Percentiles rank a stretch among this genome's conserved stretches.
Conservation (phyloP, 306 rosid species). For the Trifolium pratense region DNA sequence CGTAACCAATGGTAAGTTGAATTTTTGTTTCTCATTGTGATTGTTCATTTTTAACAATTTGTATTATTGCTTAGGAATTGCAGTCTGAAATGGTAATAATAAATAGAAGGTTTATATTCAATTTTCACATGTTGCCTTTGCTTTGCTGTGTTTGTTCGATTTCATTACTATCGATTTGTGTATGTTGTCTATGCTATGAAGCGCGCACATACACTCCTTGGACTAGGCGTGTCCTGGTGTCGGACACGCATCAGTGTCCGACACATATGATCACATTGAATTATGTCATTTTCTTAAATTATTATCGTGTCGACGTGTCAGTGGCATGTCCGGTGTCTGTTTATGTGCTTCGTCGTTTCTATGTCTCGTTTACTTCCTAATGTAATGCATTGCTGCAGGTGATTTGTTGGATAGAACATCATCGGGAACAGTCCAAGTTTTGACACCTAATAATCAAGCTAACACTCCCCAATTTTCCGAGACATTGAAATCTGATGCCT, state of each 20-base stretch:
- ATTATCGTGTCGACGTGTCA: too few species aligned
- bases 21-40: slow-evolving; percentile 1
- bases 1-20: slow-evolving; percentile 57
- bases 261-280: too few species aligned
- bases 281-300: too few species aligned
- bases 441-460: slow-evolving; percentile 59
- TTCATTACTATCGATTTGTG: neutral
- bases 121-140: neutral
- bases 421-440: slow-evolving; percentile 53
- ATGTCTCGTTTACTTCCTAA: neutral
- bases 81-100: neutral
- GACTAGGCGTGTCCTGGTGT: too few species aligned
- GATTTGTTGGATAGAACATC: slow-evolving; percentile 61
- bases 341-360: too few species aligned
- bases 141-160: slow-evolving; percentile 11
- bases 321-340: too few species aligned
- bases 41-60: slow-evolving; percentile 10
- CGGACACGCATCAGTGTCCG: too few species aligned
- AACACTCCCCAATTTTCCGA: slow-evolving; percentile 59
- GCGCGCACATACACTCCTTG: too few species aligned
- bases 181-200: neutral
- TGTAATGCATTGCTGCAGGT: slow-evolving; percentile 52
- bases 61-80: neutral
- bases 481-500: slow-evolving; percentile 54
- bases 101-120: slow-evolving; percentile 12